These are phyloP conservation scores for Adansonia grandidieri DNA, from an alignment of 441 rosid species.

Conservation along the genomic window DNA sequence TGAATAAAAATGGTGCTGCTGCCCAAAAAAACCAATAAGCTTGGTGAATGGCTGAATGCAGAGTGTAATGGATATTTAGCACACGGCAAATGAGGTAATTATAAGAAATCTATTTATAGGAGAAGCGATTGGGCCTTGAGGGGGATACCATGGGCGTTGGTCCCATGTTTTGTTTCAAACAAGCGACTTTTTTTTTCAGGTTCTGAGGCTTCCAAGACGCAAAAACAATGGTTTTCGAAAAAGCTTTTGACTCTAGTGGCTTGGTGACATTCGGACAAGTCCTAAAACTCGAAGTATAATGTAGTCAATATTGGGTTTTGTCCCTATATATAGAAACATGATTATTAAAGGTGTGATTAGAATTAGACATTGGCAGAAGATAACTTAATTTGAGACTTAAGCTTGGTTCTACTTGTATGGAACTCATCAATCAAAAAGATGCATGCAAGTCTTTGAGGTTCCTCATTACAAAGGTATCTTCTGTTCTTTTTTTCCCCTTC, in stretches of 20 bases:
- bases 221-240: constrained; percentile 1
- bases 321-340: too few relatives aligned
- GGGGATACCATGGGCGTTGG: constrained; percentile 40
- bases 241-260: constrained; percentile 6
- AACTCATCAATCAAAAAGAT: too few relatives aligned
- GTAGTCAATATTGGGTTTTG: too few relatives aligned
- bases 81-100: background rate
- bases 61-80: background rate
- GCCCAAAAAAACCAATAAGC: background rate
- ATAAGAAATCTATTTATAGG: background rate
- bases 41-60: constrained; percentile 17
- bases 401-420: too few relatives aligned
- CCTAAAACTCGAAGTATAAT: too few relatives aligned
- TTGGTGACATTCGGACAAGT: constrained; percentile 11
- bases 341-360: too few relatives aligned
- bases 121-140: background rate
- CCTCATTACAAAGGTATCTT: too few relatives aligned
- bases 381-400: too few relatives aligned
- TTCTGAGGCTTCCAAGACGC: background rate
- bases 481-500: too few relatives aligned
- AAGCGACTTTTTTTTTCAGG: constrained; percentile 19
- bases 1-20: too few relatives aligned
- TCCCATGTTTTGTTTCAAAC: constrained; percentile 36
- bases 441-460: too few relatives aligned
- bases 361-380: too few relatives aligned